Evolutionary conservation across 805 yeast genomes (phyloP).

Genomic region (Candida maris): DNA sequence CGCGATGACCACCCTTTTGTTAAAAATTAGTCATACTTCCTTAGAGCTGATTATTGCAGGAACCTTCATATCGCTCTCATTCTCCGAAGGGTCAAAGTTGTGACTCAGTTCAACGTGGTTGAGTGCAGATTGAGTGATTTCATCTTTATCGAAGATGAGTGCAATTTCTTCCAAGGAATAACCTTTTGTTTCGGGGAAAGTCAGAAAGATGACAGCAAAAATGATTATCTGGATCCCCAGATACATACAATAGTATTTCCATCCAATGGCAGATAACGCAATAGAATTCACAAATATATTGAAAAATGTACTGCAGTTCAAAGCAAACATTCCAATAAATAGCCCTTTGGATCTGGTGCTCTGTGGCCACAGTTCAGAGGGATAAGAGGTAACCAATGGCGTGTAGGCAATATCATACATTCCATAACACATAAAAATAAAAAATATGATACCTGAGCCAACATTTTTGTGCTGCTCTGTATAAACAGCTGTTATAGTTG

Average conservation of each 20-base stretch:
- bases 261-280: slow-evolving; percentile 35
- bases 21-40: background rate
- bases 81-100: background rate
- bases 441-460: slow-evolving; percentile 18
- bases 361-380: slow-evolving; percentile 48
- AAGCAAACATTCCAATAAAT: slow-evolving; percentile 32
- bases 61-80: background rate
- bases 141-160: slow-evolving; percentile 9
- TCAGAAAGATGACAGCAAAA: slow-evolving; percentile 19
- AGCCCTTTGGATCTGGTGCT: slow-evolving; percentile 60
- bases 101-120: background rate
- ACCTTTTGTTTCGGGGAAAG: slow-evolving; percentile 47
- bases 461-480: slow-evolving; percentile 6
- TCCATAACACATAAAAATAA: slow-evolving; percentile 28
- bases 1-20: no score
- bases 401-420: slow-evolving; percentile 41
- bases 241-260: slow-evolving; percentile 35
- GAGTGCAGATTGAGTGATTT: slow-evolving; percentile 3
- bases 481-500: slow-evolving; percentile 40
- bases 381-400: slow-evolving; percentile 43
- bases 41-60: background rate
- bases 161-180: slow-evolving; percentile 36
- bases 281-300: slow-evolving; percentile 28
- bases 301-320: slow-evolving; percentile 17
- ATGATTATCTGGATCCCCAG: slow-evolving; percentile 30